Evolutionary conservation across 2,329 filamentous ascomycete genomes (phyloP).

Genomic region (Pseudocercospora crystallina): DNA sequence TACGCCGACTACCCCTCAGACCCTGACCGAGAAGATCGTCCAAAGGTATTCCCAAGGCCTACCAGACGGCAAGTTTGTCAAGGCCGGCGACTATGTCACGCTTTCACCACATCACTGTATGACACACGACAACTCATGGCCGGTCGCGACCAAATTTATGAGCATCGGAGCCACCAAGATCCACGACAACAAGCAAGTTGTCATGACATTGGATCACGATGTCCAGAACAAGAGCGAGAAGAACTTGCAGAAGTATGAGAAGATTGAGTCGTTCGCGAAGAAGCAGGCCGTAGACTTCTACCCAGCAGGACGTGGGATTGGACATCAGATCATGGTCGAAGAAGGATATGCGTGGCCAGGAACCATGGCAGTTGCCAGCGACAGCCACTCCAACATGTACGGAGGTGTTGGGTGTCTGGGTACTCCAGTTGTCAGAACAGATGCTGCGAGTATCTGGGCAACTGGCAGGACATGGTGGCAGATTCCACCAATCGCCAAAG

Average conservation of each 20-base stretch:
- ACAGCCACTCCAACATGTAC: slow-evolving; percentile 80
- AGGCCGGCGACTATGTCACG: slow-evolving; percentile 79
- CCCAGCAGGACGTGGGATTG: slow-evolving; percentile 75
- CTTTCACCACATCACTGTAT: slow-evolving; percentile 72
- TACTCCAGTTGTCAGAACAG: slow-evolving; percentile 80
- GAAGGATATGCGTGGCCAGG: slow-evolving; percentile 83
- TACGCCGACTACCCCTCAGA: slow-evolving; percentile 61
- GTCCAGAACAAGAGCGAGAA: slow-evolving; percentile 77
- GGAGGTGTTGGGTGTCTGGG: slow-evolving; percentile 76
- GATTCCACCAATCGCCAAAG: slow-evolving; percentile 77
- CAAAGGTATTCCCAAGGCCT: slow-evolving; percentile 78
- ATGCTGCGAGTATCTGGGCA: slow-evolving; percentile 82
- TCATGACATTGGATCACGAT: slow-evolving; percentile 85
- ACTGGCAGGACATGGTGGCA: slow-evolving; percentile 86
- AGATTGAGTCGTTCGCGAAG: slow-evolving; percentile 79
- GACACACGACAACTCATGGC: slow-evolving; percentile 84
- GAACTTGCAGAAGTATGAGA: slow-evolving; percentile 78
- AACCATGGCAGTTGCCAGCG: slow-evolving; percentile 75
- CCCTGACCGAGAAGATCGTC: slow-evolving; percentile 88
- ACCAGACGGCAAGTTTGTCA: slow-evolving; percentile 70
- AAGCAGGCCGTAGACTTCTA: slow-evolving; percentile 77
- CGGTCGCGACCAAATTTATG: slow-evolving; percentile 77
- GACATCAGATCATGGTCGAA: slow-evolving; percentile 90
- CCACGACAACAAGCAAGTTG: slow-evolving; percentile 69
- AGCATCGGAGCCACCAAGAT: slow-evolving; percentile 75